phyloP scores from a whole-genome alignment of 139 green algal genomes.

The Astrephomene gubernaculifera region DNA sequence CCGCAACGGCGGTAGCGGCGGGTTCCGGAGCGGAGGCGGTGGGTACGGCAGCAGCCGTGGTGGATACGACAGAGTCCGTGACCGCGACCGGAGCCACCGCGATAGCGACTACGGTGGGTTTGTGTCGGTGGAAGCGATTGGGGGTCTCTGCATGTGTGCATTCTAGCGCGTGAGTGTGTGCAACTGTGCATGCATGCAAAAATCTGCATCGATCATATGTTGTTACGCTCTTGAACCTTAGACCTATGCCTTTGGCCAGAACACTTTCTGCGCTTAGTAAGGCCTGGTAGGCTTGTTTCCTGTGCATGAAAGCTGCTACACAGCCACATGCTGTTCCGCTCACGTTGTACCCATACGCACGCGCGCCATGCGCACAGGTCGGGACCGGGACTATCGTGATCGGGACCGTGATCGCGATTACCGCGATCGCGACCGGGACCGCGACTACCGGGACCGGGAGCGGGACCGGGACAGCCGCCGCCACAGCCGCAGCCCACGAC shows the following conservation, averaged over 20 bases:
- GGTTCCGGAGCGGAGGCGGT: background rate
- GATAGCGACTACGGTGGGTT: constrained; percentile 18
- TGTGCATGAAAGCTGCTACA: too few species aligned
- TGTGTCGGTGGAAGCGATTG: background rate
- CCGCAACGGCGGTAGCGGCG: constrained; percentile 5
- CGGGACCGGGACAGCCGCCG: constrained; percentile 22
- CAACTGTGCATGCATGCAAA: too few species aligned
- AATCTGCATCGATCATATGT: too few species aligned
- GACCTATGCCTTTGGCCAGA: too few species aligned
- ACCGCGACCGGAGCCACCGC: constrained; percentile 11
- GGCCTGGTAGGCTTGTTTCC: too few species aligned
- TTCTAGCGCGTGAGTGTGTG: too few species aligned
- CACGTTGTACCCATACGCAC: too few species aligned
- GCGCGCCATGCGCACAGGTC: too few species aligned
- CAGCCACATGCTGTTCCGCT: too few species aligned
- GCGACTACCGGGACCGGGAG: constrained; percentile 21
- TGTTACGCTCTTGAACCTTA: too few species aligned
- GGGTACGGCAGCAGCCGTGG: background rate
- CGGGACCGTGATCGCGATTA: constrained; percentile 7
- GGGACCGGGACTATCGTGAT: constrained; percentile 26
- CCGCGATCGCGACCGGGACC: constrained; percentile 13
- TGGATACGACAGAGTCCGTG: constrained; percentile 20
- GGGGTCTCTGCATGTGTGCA: background rate
- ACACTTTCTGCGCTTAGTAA: too few species aligned
- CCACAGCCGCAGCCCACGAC: constrained; percentile 28